Conservation (phyloP, 352 stramenopile genomes). For the Blastocystis sp. region DNA sequence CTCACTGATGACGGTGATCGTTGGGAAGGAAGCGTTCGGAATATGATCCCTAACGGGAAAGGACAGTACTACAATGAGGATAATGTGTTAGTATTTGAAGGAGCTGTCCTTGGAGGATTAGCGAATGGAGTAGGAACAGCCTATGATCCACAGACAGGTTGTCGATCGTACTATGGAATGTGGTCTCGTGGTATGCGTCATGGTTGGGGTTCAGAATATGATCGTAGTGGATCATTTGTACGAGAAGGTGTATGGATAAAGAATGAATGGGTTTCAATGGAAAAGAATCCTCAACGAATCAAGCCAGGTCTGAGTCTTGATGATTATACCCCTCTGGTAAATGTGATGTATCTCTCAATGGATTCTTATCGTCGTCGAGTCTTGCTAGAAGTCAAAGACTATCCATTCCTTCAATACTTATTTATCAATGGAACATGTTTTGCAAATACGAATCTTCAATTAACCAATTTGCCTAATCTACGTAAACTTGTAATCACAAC, state of each 20-base stretch:
- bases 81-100: background rate
- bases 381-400: background rate
- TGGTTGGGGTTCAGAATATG: background rate
- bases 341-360: background rate
- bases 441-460: background rate
- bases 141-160: background rate
- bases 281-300: background rate
- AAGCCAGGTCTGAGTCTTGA: background rate
- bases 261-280: background rate
- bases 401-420: background rate
- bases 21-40: background rate
- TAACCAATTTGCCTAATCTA: background rate
- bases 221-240: background rate
- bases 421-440: background rate
- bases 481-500: background rate
- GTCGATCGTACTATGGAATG: background rate
- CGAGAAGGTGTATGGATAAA: background rate
- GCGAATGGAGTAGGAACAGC: background rate
- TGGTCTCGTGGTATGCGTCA: background rate
- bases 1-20: background rate
- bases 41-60: background rate
- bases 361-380: background rate
- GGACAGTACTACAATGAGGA: slow-evolving; percentile 6
- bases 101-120: background rate
- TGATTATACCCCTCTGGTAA: background rate